Evolutionary conservation across 805 yeast genomes (phyloP).

Genomic region (Hagleromyces aurorensis): DNA sequence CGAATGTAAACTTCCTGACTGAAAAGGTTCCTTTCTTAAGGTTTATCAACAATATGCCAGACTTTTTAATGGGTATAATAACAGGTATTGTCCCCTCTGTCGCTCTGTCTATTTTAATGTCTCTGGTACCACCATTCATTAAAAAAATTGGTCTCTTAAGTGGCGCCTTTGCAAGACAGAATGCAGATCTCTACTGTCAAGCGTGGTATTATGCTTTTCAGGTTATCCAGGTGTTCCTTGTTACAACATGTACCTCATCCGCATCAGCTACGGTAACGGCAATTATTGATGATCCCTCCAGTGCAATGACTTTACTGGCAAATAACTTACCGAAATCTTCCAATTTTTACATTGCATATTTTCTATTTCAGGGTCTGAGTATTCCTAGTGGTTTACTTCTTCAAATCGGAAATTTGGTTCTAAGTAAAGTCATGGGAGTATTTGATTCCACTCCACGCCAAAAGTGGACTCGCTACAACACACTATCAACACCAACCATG

Average conservation of each 20-base stretch:
- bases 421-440: constrained; percentile 64
- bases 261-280: constrained; percentile 68
- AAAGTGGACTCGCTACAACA: constrained; percentile 72
- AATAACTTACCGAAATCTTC: constrained; percentile 79
- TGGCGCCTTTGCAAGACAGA: constrained; percentile 65
- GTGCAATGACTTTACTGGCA: constrained; percentile 71
- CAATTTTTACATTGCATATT: constrained; percentile 80
- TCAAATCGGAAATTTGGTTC: constrained; percentile 64
- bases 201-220: constrained; percentile 86
- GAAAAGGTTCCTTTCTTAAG: constrained; percentile 62
- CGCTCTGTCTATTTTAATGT: constrained; percentile 73
- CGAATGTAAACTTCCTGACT: constrained; percentile 73
- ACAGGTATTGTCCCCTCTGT: constrained; percentile 85
- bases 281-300: constrained; percentile 54
- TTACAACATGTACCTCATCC: constrained; percentile 75
- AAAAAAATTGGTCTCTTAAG: constrained; percentile 65
- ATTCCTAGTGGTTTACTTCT: constrained; percentile 68
- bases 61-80: constrained; percentile 63
- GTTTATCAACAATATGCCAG: constrained; percentile 71
- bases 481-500: constrained; percentile 62
- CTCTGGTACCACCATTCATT: constrained; percentile 77
- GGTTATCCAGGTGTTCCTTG: constrained; percentile 82
- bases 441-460: constrained; percentile 87
- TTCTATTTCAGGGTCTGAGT: constrained; percentile 73
- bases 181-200: constrained; percentile 76